Base-by-base conservation (phyloP, 805 yeast species). In the Candida sphagnicola region DNA sequence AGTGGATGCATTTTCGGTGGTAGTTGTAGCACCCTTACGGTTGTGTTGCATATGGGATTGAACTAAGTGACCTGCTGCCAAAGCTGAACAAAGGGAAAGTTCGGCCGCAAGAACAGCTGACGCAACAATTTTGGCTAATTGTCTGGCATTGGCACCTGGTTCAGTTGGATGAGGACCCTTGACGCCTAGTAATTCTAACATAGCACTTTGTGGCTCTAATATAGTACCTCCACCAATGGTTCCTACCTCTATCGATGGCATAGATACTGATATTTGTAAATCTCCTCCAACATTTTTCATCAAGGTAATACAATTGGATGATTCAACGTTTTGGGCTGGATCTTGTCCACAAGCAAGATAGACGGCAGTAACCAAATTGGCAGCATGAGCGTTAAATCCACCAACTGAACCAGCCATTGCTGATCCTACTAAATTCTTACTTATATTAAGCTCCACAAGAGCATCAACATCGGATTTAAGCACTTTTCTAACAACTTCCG, bases 191-290 rank as follows among this genome's bases (percentile, higher is more conserved):
- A 93, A 70, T 53, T 93, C 98, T 43, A 93, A 73, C 95, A 93
- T 88, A 16, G 98, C 87, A 36, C 90, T 85, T 67, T 93, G 99
- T 30, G 99, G 97, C 57, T 86, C 98, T 54, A 93, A 76, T 47
- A 93, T 86, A 3, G 99, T 93, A 58, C 99, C 99, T 47, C 99
- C 99, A 41, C 99, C 99, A 62, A 93, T 89, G 2, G 99, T 93
- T 48, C 99, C 99, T 32, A 93, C 99, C 67, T 93, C 99, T 51
- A 93, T 88, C 19, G 95, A 87, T 21, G 99, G 99, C 99, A 93
- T 93, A 3, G 98, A 87, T n/a, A 93, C 99, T 1, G 96, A 86
- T 28, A 93, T 84, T 50, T 79, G 83, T 56, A 93, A 74, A 55
- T 87, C 86, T 11, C 96, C 99, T 38, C 58, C 61, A 29, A 75